Percentiles rank a stretch among this genome's conserved stretches.
Evolutionary conservation across 352 stramenopile species (phyloP).

Genomic region (Globisporangium spiculum): DNA sequence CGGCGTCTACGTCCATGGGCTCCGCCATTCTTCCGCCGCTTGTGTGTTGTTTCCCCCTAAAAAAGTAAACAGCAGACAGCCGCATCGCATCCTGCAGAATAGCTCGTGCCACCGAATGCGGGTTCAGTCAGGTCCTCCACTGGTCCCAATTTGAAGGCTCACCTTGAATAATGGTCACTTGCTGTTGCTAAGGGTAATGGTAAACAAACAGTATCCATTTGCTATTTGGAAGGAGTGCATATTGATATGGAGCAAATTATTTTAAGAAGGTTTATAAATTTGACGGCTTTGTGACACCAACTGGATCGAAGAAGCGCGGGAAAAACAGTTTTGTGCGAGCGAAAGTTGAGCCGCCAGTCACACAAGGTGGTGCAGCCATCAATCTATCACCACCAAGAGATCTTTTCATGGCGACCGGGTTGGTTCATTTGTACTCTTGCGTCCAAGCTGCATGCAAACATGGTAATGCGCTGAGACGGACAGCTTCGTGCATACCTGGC

Average conservation of each 20-base stretch:
- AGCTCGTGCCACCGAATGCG: slow-evolving; percentile 7
- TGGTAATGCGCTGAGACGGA: background rate
- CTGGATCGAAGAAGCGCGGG: slow-evolving; percentile 13
- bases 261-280: background rate
- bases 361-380: background rate
- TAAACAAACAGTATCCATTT: background rate
- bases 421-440: background rate
- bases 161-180: background rate
- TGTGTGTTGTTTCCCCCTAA: slow-evolving; percentile 12
- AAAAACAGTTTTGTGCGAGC: slow-evolving; percentile 14
- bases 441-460: background rate
- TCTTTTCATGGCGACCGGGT: background rate
- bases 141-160: background rate
- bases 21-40: slow-evolving; percentile 11
- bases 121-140: background rate
- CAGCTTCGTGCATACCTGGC: background rate
- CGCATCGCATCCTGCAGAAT: background rate
- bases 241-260: background rate
- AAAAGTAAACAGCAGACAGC: background rate
- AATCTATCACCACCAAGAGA: background rate
- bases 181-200: too few relatives aligned
- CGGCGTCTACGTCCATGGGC: slow-evolving; percentile 14
- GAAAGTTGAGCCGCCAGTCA: background rate
- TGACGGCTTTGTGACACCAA: background rate
- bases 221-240: background rate